Evolutionary conservation across 176 grass and related monocot species (phyloP).

Genomic region (Oryza punctata): DNA sequence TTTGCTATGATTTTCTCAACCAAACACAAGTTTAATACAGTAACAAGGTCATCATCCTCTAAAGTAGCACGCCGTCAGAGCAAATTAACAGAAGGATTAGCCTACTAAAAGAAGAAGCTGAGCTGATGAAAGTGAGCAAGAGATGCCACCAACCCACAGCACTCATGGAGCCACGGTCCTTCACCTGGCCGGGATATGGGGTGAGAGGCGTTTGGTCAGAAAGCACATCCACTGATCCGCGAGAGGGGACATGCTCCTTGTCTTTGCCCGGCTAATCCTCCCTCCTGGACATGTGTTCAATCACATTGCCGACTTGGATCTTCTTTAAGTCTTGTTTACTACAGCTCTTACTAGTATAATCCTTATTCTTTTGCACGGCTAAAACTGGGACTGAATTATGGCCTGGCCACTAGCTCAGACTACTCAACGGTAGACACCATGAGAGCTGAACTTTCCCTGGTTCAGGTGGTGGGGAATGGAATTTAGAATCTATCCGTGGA

Average conservation of each 20-base stretch:
- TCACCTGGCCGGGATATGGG: slow-evolving; percentile 34
- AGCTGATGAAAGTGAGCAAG: slow-evolving; percentile 26
- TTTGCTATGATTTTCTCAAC: slow-evolving; percentile 13
- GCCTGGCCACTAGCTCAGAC: slow-evolving; percentile 22
- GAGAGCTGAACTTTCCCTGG: slow-evolving; percentile 32
- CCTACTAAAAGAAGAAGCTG: slow-evolving; percentile 33
- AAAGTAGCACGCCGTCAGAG: background rate
- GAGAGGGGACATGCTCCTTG: slow-evolving; percentile 51
- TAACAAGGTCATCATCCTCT: slow-evolving; percentile 11
- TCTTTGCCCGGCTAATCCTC: slow-evolving; percentile 51
- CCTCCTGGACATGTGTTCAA: slow-evolving; percentile 23
- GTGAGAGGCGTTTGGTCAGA: slow-evolving; percentile 34
- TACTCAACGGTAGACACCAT: slow-evolving; percentile 38
- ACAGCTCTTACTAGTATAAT: slow-evolving; percentile 12
- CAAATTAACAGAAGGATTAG: slow-evolving; percentile 16
- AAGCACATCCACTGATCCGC: slow-evolving; percentile 46
- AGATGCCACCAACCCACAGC: slow-evolving; percentile 35
- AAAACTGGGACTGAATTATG: slow-evolving; percentile 33
- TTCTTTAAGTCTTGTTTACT: slow-evolving; percentile 27
- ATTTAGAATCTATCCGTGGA: background rate
- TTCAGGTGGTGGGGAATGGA: slow-evolving; percentile 37
- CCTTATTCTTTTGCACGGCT: slow-evolving; percentile 15
- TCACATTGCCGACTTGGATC: background rate
- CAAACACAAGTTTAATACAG: slow-evolving; percentile 6
- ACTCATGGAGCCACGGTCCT: slow-evolving; percentile 28